Percentiles rank a stretch among this genome's conserved stretches.
phyloP scores from a whole-genome alignment of 169 alveolate species.

The Perkinsus chesapeaki region DNA sequence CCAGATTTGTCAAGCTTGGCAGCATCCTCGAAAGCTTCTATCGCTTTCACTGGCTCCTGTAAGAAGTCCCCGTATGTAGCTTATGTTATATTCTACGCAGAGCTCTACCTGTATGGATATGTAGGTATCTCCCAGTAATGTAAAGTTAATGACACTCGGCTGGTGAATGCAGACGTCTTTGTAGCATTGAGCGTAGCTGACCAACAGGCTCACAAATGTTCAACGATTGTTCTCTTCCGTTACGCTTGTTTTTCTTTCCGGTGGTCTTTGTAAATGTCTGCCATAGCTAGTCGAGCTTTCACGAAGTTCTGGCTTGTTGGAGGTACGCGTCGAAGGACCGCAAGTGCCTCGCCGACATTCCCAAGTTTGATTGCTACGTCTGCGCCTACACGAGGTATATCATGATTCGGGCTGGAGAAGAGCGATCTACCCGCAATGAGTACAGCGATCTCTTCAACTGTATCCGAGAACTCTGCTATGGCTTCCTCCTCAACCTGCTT shows the following conservation, averaged over 20 bases:
- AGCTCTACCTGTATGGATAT: not conserved
- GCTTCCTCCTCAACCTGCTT: constrained; percentile 59
- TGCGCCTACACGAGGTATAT: constrained; percentile 40
- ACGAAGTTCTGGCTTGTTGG: constrained; percentile 66
- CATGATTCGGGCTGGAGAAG: not conserved
- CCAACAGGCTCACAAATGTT: constrained; percentile 25
- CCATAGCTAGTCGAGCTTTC: constrained; percentile 15
- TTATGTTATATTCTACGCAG: too few relatives aligned
- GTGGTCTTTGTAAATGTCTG: constrained; percentile 62
- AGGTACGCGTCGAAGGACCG: constrained; percentile 63
- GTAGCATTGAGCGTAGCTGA: constrained; percentile 60
- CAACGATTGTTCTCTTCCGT: not conserved
- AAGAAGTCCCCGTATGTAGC: not conserved
- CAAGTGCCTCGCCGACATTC: constrained; percentile 74
- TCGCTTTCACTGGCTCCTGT: not conserved
- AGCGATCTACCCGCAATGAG: constrained; percentile 24
- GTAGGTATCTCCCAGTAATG: constrained; percentile 29
- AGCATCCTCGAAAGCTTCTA: not conserved
- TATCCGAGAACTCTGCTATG: constrained; percentile 73
- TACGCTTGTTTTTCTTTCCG: constrained; percentile 53
- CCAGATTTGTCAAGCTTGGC: not conserved
- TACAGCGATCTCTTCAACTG: constrained; percentile 62
- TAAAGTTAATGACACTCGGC: constrained; percentile 56
- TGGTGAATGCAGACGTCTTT: constrained; percentile 58
- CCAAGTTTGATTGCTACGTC: constrained; percentile 67